phyloP scores from a whole-genome alignment of 306 rosid genomes.

The Vicia faba region DNA sequence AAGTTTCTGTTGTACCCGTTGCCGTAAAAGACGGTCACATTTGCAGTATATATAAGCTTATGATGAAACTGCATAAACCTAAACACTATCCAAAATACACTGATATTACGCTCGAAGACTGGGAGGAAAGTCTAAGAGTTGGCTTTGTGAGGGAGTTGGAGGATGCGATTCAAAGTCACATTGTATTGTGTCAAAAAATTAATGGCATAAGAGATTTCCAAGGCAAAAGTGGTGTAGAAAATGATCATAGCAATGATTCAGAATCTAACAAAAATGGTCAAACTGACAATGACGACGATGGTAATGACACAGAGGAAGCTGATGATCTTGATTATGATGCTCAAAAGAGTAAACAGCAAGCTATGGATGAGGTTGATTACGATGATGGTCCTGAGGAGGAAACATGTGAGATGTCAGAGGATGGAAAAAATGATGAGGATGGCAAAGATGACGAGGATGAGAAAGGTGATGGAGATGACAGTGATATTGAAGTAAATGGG shows the following conservation, averaged over 20 bases:
- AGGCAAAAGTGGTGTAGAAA: constrained; percentile 46
- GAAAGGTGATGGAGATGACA: constrained; percentile 43
- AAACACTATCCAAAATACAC: constrained; percentile 61
- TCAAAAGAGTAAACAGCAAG: constrained; percentile 71
- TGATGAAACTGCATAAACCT: constrained; percentile 65
- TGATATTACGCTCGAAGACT: constrained; percentile 53
- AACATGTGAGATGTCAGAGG: constrained; percentile 43
- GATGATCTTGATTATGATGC: constrained; percentile 83
- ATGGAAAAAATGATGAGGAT: neutral
- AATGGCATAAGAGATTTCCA: constrained; percentile 62
- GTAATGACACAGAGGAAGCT: constrained; percentile 53
- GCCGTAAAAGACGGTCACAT: constrained; percentile 36
- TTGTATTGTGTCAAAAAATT: constrained; percentile 64
- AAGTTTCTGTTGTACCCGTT: constrained; percentile 66
- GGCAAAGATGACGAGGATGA: neutral
- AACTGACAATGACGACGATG: constrained; percentile 43
- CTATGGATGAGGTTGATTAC: constrained; percentile 81
- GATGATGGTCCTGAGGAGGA: constrained; percentile 76
- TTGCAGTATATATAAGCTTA: constrained; percentile 80
- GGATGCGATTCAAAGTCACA: constrained; percentile 67
- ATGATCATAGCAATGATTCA: constrained; percentile 39
- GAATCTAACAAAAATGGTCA: constrained; percentile 43
- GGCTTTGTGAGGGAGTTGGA: constrained; percentile 73
- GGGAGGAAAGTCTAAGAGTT: constrained; percentile 63
- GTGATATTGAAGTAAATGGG: constrained; percentile 43